A percentile compares a stretch with the other conserved stretches of the same genome.
phyloP scores from a whole-genome alignment of 2,329 filamentous ascomycete genomes.

The Alternaria dauci region DNA sequence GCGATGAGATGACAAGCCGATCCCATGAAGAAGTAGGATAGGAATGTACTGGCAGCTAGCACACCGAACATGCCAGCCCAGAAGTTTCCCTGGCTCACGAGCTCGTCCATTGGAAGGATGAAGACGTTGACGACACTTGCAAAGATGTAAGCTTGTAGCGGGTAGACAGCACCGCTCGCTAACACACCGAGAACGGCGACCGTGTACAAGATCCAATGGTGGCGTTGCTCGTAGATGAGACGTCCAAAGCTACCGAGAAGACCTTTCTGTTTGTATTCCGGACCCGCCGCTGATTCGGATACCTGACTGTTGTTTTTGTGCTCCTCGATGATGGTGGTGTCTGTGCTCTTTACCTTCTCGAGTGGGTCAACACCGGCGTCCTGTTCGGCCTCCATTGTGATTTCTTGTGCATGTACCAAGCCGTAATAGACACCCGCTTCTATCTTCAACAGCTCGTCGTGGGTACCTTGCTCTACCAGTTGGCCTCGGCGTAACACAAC shows the following conservation, averaged over 20 bases:
- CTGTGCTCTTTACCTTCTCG: slow-evolving; percentile 28
- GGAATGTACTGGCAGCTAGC: slow-evolving; percentile 62
- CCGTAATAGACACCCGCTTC: slow-evolving; percentile 71
- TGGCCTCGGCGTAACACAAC: slow-evolving; percentile 76
- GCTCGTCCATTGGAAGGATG: slow-evolving; percentile 40
- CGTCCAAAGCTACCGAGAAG: slow-evolving; percentile 45
- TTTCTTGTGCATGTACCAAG: slow-evolving; percentile 64
- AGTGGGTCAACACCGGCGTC: slow-evolving; percentile 25
- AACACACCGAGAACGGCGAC: slow-evolving; percentile 42
- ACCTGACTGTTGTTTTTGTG: slow-evolving; percentile 10
- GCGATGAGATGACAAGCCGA: slow-evolving; percentile 43
- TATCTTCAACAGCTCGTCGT: slow-evolving; percentile 71
- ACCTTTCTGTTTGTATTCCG: slow-evolving; percentile 41
- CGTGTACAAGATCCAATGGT: slow-evolving; percentile 46
- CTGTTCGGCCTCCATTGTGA: slow-evolving; percentile 38
- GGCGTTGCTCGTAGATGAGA: slow-evolving; percentile 46
- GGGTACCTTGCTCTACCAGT: slow-evolving; percentile 77
- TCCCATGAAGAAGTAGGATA: slow-evolving; percentile 63
- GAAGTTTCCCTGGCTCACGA: slow-evolving; percentile 58
- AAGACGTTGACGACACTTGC: slow-evolving; percentile 50
- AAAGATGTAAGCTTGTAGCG: slow-evolving; percentile 52
- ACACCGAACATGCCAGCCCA: slow-evolving; percentile 73
- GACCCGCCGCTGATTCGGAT: slow-evolving; percentile 23
- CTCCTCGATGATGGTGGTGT: slow-evolving; percentile 19
- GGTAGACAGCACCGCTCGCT: slow-evolving; percentile 48